Conservation (phyloP, 2,329 filamentous ascomycete genomes). For the Macrophomina phaseolina region DNA sequence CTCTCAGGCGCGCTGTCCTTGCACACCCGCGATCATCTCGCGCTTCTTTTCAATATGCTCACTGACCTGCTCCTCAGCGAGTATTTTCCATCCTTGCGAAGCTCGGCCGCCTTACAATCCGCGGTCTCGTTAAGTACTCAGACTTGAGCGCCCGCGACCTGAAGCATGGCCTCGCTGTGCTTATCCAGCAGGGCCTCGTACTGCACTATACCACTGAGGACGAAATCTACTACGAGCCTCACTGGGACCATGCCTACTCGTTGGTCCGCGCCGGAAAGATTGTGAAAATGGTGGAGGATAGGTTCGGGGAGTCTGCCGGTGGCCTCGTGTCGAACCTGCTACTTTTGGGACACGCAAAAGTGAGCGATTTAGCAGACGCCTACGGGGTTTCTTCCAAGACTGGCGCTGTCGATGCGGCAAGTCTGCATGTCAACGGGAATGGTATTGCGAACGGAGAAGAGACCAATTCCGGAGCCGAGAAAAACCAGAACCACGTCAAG, state of each 20-base stretch:
- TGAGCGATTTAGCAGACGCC: constrained; percentile 71
- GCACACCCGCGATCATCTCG: background rate
- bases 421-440: constrained; percentile 26
- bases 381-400: constrained; percentile 55
- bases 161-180: constrained; percentile 79
- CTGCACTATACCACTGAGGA: constrained; percentile 71
- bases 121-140: constrained; percentile 73
- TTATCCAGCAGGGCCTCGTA: constrained; percentile 87
- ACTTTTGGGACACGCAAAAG: constrained; percentile 75
- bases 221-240: constrained; percentile 81
- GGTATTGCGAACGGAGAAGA: constrained; percentile 33
- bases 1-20: background rate
- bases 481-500: constrained; percentile 39
- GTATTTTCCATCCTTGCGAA: constrained; percentile 81
- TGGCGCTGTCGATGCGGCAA: constrained; percentile 31
- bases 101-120: constrained; percentile 76
- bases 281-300: constrained; percentile 72
- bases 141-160: constrained; percentile 76
- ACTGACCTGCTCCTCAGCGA: constrained; percentile 60
- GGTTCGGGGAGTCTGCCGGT: constrained; percentile 76
- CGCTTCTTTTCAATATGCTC: background rate
- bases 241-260: constrained; percentile 79
- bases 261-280: constrained; percentile 83
- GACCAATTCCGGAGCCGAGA: constrained; percentile 31
- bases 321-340: constrained; percentile 77